phyloP scores from a whole-genome alignment of 148 eudicot species.

The Arbutus unedo region DNA sequence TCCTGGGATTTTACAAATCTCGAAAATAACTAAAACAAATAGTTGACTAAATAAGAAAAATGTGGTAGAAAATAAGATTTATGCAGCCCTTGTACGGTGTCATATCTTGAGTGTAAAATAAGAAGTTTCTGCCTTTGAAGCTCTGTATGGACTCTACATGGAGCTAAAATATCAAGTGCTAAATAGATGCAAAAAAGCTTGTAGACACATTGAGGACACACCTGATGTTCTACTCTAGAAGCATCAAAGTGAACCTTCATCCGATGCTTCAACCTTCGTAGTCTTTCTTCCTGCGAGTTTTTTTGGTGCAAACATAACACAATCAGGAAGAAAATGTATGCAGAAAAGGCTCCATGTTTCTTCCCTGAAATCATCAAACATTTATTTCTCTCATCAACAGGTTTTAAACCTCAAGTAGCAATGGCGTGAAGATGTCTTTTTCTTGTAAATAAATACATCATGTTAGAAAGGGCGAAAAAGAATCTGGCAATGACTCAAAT shows the following conservation, averaged over 20 bases:
- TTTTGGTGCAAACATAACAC: neutral
- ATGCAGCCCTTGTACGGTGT: neutral
- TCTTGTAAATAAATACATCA: too few relatives aligned
- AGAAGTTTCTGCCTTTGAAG: neutral
- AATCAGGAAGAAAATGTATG: constrained; percentile 8
- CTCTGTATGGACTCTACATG: neutral
- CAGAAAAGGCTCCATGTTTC: neutral
- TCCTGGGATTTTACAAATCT: constrained; percentile 41
- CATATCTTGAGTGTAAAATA: neutral
- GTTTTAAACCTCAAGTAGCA: neutral
- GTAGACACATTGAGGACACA: constrained; percentile 9
- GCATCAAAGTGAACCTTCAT: constrained; percentile 64
- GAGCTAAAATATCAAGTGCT: neutral
- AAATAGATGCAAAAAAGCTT: neutral
- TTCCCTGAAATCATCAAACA: neutral
- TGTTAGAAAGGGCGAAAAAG: constrained; percentile 1
- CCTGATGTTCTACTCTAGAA: constrained; percentile 74
- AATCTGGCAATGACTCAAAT: neutral
- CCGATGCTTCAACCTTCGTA: constrained; percentile 64
- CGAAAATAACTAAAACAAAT: constrained; percentile 3
- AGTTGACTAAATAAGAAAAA: neutral
- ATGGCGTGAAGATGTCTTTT: too few relatives aligned
- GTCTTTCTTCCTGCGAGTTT: constrained; percentile 63
- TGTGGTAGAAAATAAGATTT: neutral
- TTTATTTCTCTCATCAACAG: neutral